Base-by-base conservation (phyloP, 2,329 filamentous ascomycete species). In the Curvularia sp. region DNA sequence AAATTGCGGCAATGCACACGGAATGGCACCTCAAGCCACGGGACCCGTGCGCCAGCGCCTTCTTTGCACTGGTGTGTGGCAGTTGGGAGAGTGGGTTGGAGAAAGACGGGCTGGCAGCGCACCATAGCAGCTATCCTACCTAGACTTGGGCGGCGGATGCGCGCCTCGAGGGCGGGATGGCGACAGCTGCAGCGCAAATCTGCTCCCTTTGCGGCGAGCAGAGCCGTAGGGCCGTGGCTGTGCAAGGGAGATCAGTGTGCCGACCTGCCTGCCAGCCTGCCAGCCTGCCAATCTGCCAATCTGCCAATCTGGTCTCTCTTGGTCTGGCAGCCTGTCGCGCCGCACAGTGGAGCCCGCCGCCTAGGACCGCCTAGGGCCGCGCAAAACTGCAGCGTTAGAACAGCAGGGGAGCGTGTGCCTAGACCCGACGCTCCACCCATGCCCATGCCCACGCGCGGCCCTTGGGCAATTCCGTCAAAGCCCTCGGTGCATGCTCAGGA, bases 161-260 rank as follows among this genome's bases (percentile, higher is more conserved):
- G 38, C 18, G 38, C 39, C 59, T 57, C 58, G 62, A 57, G 66
- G 41, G 65, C 64, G 68, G 68, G 64, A 65, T 67, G 63, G 63
- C 64, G 65, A 67, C 60, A 64, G 64, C 53, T 71, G 71, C 70
- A 72, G 68, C 67, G 73, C 70, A 69, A 71, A 76, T 76, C 73
- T 18, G 57, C 66, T 55, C 59, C 69, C 36, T 36, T 70, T 74
- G 59, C 66, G 65, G 71, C 47, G 19, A 49, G 30, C 64, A 12
- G 28, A n/a, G 63, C 65, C 65, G 71, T 70, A 74, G 67, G 71
- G 72, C 65, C 55, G 73, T 76, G 73, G 73, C 73, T 75, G 73
- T 76, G 73, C 73, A 70, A 47, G 25, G 30, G 30, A 36, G 32
- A 36, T 36, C 32, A n/a, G 32, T 36, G n/a, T n/a, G n/a, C n/a